Conservation (phyloP, 2,329 filamentous ascomycete genomes). For the Penicillium sclerotiorum region DNA sequence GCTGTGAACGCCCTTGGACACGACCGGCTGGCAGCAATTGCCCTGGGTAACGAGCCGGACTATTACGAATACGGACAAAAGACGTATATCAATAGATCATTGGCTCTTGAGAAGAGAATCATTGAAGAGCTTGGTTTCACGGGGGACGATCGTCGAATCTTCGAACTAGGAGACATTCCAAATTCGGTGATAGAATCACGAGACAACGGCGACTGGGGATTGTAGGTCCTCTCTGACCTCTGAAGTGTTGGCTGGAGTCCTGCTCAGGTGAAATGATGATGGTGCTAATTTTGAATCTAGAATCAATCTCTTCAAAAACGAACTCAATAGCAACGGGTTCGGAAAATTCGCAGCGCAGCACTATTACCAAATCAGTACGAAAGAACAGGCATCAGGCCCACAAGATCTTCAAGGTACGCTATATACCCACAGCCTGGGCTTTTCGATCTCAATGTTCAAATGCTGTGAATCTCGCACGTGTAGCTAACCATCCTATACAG, state of each 20-base stretch:
- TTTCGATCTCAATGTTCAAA: too few species aligned
- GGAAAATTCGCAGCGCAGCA: conserved; percentile 18
- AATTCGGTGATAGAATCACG: background rate
- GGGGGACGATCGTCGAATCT: background rate
- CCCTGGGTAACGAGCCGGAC: conserved; percentile 15
- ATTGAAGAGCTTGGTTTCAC: conserved; percentile 5
- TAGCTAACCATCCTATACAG: background rate
- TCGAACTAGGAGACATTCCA: conserved; percentile 5
- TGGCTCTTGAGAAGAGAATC: conserved; percentile 5
- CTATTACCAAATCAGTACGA: conserved; percentile 12
- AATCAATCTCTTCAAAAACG: background rate
- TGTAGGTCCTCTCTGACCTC: background rate
- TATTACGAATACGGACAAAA: conserved; percentile 9
- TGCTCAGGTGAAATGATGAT: too few species aligned
- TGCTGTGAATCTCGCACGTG: background rate
- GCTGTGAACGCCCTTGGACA: conserved; percentile 5
- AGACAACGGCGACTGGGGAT: background rate
- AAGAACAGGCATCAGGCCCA: background rate
- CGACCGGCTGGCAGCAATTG: conserved; percentile 10
- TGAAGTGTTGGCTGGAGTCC: background rate
- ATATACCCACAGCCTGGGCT: too few species aligned
- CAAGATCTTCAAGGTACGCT: background rate
- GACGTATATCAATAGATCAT: conserved; percentile 4
- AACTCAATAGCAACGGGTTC: background rate
- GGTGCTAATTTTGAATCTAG: background rate